Conservation (phyloP, 768 basidiomycete species). For the Tylopilus plumbeoviolaceoides region DNA sequence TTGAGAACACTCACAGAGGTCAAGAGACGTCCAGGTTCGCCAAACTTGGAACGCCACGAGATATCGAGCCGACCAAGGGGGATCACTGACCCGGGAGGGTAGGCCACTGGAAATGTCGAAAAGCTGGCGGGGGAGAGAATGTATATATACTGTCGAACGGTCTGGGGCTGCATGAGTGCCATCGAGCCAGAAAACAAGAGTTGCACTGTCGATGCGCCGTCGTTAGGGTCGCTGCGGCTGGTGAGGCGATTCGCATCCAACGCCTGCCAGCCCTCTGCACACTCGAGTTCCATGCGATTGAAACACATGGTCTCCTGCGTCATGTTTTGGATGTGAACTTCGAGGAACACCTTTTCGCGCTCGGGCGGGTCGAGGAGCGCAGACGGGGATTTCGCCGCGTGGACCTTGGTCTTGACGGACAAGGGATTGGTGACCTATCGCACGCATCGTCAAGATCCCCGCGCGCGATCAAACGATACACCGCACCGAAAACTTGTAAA, state of each 20-base stretch:
- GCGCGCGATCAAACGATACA: not conserved
- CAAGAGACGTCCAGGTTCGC: constrained; percentile 81
- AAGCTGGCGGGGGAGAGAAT: constrained; percentile 55
- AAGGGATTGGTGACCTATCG: constrained; percentile 87
- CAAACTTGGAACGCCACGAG: constrained; percentile 80
- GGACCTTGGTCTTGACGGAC: constrained; percentile 93
- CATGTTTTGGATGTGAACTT: constrained; percentile 89
- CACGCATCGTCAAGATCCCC: not conserved
- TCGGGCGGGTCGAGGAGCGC: constrained; percentile 60
- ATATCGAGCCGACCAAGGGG: constrained; percentile 87
- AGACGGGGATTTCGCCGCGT: constrained; percentile 68
- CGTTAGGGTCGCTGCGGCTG: not conserved
- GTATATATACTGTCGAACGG: constrained; percentile 85
- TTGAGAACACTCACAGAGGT: constrained; percentile 55
- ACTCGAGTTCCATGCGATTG: constrained; percentile 77
- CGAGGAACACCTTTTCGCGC: constrained; percentile 83
- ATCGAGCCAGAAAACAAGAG: constrained; percentile 56
- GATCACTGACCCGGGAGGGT: constrained; percentile 66
- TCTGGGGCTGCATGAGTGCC: constrained; percentile 78
- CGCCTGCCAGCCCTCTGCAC: constrained; percentile 61
- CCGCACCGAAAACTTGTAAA: constrained; percentile 85
- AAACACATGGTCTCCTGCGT: constrained; percentile 75
- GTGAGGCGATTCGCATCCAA: constrained; percentile 48
- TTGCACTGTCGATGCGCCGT: constrained; percentile 20
- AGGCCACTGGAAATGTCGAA: constrained; percentile 43